Percentiles rank a stretch among this genome's conserved stretches.
Conservation (phyloP, 2,329 filamentous ascomycete species). For the Xylaria arbuscula region DNA sequence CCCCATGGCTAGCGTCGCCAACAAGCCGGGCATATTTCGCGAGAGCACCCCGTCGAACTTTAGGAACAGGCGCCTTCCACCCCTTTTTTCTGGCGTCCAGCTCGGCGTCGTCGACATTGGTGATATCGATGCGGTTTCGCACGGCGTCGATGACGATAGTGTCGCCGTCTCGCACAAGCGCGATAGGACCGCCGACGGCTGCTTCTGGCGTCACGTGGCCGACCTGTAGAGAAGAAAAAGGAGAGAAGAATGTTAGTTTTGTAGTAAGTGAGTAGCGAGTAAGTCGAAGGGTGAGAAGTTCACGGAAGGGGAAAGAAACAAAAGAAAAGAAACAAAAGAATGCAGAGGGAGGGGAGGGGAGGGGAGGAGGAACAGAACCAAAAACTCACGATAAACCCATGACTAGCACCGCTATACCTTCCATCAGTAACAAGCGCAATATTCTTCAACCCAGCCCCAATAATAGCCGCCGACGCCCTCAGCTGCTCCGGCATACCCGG, state of each 20-base stretch:
- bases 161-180: constrained; percentile 83
- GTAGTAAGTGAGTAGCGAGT: background rate
- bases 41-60: constrained; percentile 83
- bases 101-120: constrained; percentile 75
- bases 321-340: background rate
- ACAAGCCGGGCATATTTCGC: constrained; percentile 92
- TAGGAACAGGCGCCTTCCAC: constrained; percentile 78
- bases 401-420: constrained; percentile 85
- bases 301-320: no score
- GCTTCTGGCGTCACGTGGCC: constrained; percentile 94
- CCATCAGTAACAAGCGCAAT: constrained; percentile 94
- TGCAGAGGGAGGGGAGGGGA: background rate
- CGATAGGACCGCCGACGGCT: constrained; percentile 87
- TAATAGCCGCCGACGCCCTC: constrained; percentile 87
- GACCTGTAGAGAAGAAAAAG: constrained; percentile 53
- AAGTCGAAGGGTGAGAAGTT: background rate
- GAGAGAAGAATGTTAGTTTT: background rate
- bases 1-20: constrained; percentile 90
- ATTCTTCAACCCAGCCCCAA: constrained; percentile 89
- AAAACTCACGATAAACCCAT: constrained; percentile 57
- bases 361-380: no score
- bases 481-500: constrained; percentile 98
- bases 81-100: constrained; percentile 69
- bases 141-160: constrained; percentile 87
- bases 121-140: constrained; percentile 75